Evolutionary conservation across 1,284 basidiomycete genomes (phyloP).

Genomic region (Ceratobasidium papillatum): DNA sequence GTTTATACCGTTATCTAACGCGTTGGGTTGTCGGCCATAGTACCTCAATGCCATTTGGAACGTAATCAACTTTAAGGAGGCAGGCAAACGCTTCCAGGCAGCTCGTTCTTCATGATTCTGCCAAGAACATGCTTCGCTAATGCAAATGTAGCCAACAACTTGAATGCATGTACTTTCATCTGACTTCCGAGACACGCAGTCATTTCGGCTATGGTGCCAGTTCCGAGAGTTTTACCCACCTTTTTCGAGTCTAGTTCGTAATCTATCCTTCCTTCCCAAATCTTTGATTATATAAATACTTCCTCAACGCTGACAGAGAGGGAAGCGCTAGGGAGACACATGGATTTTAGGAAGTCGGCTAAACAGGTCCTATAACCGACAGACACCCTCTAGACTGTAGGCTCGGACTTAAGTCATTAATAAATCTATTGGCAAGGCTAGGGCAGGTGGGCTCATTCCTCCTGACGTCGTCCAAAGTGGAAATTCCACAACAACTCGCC

Average conservation of each 20-base stretch:
- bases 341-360: background rate
- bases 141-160: constrained; percentile 10
- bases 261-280: background rate
- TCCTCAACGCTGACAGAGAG: too few species aligned
- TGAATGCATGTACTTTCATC: background rate
- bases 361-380: background rate
- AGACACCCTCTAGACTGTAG: background rate
- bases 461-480: background rate
- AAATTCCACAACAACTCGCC: background rate
- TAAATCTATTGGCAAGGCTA: background rate
- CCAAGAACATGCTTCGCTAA: background rate
- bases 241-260: background rate
- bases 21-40: constrained; percentile 52
- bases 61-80: constrained; percentile 92
- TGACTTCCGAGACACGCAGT: background rate
- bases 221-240: background rate
- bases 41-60: constrained; percentile 92
- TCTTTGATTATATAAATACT: too few species aligned
- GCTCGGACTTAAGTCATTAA: background rate
- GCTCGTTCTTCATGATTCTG: constrained; percentile 49
- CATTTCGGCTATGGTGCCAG: background rate
- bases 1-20: background rate
- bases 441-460: background rate
- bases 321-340: background rate
- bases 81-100: constrained; percentile 75